Percentiles rank a stretch among this genome's conserved stretches.
phyloP scores from a whole-genome alignment of 352 stramenopile genomes.

The Phytophthora sansomeana region DNA sequence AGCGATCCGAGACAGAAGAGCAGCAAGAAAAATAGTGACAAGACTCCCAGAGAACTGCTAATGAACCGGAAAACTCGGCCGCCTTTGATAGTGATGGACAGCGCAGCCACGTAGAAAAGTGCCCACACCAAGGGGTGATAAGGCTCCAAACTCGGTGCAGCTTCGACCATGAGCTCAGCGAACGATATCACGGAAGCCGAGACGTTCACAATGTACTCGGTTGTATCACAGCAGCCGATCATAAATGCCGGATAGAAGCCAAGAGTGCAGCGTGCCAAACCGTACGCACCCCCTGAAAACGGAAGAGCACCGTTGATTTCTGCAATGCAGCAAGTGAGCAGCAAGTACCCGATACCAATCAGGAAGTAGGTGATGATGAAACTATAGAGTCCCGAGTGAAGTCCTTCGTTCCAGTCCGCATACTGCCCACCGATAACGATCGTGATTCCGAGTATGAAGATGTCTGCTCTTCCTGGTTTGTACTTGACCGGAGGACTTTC shows the following conservation, averaged over 20 bases:
- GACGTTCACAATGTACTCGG: constrained; percentile 48
- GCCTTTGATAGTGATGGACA: constrained; percentile 31
- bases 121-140: constrained; percentile 31
- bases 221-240: constrained; percentile 38
- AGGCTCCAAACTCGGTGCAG: background rate
- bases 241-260: constrained; percentile 41
- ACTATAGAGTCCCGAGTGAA: constrained; percentile 31
- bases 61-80: constrained; percentile 43
- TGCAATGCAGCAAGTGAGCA: constrained; percentile 30
- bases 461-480: no score
- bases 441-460: no score
- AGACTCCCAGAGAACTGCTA: constrained; percentile 30
- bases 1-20: constrained; percentile 43
- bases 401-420: constrained; percentile 36
- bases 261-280: constrained; percentile 35
- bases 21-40: constrained; percentile 37
- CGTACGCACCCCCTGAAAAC: constrained; percentile 39
- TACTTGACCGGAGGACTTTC: no score
- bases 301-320: constrained; percentile 33
- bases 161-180: constrained; percentile 37
- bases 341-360: constrained; percentile 31
- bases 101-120: constrained; percentile 32
- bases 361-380: constrained; percentile 32
- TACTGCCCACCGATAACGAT: constrained; percentile 39
- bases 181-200: constrained; percentile 33